Base-by-base conservation (phyloP, 345 rosid species). In the Aquilaria yunnanensis region DNA sequence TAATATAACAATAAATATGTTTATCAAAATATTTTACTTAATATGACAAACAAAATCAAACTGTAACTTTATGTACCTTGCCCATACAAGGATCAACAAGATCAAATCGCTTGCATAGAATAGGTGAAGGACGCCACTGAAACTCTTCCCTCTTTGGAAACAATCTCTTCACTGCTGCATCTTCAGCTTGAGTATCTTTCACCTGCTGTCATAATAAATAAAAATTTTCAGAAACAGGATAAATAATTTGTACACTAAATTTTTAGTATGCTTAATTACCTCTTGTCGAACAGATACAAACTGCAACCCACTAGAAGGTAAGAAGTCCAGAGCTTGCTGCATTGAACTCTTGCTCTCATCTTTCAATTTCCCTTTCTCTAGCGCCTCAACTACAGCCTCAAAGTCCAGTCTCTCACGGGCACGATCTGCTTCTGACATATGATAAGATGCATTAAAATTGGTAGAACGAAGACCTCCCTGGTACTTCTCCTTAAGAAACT, bases 31-130 rank as follows among this genome's bases (percentile, higher is more conserved):
- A 5, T 37, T 37, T 37, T 37, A 37, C 43, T 37, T 9, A 37
- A 37, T 9, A 37, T 9, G 8, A 3, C 43, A 37, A 5, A 37
- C 43, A 37, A 9, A 2, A 37, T 37, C 43, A 5, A 9, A 37
- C 43, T 37, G 43, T 37, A 37, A 37, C 43, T 37, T 37, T 37
- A 37, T 37, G 30, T 80, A 94, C 99, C 99, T 94, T 88, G 51
- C 99, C 99, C 85, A 90, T 78, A 72, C 59, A 87, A 54, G 99
- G 97, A 80, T 94, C 99, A 77, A 85, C 72, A 47, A 94, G 87
- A 73, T 94, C 99, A 78, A 94, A 94, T 66, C 97, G 96, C 74
- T 90, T 94, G 96, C 99, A 94, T 64, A 94, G 63, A 68, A 94
- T 72, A 57, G 90, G 72, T 34, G 89, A 75, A 74, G 99, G 99